These are phyloP conservation scores for Schizosaccharomyces osmophilus DNA, from an alignment of 805 yeast genomes.

Conservation along the genomic window DNA sequence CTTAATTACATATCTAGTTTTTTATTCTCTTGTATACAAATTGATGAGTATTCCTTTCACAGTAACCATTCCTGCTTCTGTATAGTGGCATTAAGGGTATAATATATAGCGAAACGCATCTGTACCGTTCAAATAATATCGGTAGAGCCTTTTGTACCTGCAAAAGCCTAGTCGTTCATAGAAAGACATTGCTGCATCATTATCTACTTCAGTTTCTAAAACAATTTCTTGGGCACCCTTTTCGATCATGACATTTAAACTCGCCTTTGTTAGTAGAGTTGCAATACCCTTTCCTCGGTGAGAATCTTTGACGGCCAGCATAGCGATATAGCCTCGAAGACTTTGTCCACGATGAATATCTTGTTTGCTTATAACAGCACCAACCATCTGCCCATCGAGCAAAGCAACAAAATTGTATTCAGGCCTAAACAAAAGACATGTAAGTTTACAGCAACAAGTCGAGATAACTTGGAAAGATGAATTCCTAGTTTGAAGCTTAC, in stretches of 20 bases:
- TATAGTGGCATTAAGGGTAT: constrained; percentile 1
- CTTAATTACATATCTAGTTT: too few relatives aligned
- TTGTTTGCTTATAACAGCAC: constrained; percentile 62
- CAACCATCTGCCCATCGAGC: constrained; percentile 19
- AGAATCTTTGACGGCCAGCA: constrained; percentile 61
- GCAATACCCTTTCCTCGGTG: constrained; percentile 70
- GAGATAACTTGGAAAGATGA: neutral
- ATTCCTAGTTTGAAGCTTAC: constrained; percentile 62
- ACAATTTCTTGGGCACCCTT: constrained; percentile 59
- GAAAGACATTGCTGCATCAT: constrained; percentile 39
- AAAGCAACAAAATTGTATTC: neutral
- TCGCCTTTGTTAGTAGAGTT: constrained; percentile 34
- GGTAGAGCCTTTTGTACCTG: constrained; percentile 46
- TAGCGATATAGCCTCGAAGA: constrained; percentile 78
- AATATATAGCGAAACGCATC: constrained; percentile 76
- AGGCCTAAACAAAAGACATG: neutral
- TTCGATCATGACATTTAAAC: constrained; percentile 38
- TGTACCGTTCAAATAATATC: constrained; percentile 76
- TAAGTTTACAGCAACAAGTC: too few relatives aligned
- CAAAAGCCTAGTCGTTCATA: constrained; percentile 60
- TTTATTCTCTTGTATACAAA: too few relatives aligned
- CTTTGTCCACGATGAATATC: constrained; percentile 54
- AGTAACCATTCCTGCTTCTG: neutral
- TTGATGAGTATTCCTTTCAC: too few relatives aligned
- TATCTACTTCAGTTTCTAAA: constrained; percentile 75